Evolutionary conservation across 2,329 filamentous ascomycete species (phyloP).

Genomic region (Tolypocladium sp.): DNA sequence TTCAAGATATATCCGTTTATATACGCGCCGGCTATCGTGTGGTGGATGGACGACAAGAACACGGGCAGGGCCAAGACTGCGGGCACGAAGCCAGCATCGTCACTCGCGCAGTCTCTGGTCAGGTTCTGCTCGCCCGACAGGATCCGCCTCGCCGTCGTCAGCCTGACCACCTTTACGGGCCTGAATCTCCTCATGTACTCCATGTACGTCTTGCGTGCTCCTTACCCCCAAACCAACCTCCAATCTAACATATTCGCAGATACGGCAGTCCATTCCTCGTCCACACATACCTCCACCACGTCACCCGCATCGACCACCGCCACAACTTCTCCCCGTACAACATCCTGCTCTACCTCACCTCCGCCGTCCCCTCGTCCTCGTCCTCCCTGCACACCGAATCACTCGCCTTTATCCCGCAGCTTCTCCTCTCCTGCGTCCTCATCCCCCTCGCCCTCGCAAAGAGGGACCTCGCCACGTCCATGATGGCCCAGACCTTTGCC

Average conservation of each 20-base stretch:
- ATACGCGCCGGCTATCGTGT: conserved; percentile 73
- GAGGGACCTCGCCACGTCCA: conserved; percentile 68
- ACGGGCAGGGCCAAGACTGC: conserved; percentile 16
- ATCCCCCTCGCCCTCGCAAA: conserved; percentile 73
- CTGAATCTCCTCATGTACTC: conserved; percentile 75
- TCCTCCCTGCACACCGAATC: conserved; percentile 53
- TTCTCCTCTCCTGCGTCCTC: conserved; percentile 67
- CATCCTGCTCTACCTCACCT: conserved; percentile 77
- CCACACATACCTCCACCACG: conserved; percentile 88
- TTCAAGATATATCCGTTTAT: conserved; percentile 99
- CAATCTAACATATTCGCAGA: conserved; percentile 26
- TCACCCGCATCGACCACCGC: conserved; percentile 87
- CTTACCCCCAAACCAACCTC: not conserved
- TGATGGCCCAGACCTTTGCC: conserved; percentile 93
- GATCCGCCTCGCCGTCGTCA: conserved; percentile 50
- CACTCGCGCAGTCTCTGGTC: conserved; percentile 12
- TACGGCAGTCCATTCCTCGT: conserved; percentile 76
- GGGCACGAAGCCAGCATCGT: conserved; percentile 4
- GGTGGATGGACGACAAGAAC: conserved; percentile 62
- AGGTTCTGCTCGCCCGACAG: conserved; percentile 45
- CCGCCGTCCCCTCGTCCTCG: conserved; percentile 42
- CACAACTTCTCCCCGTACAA: conserved; percentile 99
- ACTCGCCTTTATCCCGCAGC: conserved; percentile 80
- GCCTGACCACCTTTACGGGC: conserved; percentile 61
- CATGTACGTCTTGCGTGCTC: conserved; percentile 39